Base-by-base conservation (phyloP, 208 protist species). In the Crithidia sp. region DNA sequence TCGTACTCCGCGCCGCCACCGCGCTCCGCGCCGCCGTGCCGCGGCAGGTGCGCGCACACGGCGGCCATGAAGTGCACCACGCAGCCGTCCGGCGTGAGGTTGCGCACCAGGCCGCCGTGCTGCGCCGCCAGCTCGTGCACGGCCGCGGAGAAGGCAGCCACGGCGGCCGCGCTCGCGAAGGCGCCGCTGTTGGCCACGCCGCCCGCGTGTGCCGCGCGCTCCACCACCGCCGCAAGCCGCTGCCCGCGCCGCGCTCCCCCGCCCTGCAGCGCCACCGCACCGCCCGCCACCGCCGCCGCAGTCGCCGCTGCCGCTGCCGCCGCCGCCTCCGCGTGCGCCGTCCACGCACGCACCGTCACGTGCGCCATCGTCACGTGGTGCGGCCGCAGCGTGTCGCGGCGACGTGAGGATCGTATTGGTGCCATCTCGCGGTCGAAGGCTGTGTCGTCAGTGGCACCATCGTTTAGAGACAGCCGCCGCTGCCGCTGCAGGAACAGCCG, bases 51-150 rank as follows among this genome's bases (percentile, higher is more conserved):
- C 59, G 14, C 12, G 61, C 8, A 53, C 39, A 40, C 70, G 28
- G 28, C 28, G 28, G 70, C 60, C 67, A 28, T 14, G 57, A 62
- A 62, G 57, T 62, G 57, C 10, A 62, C 39, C 14, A 62, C n/a
- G 57, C 57, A 62, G 57, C 19, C 40, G 54, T 58, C 54, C 54
- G 8, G 54, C 19, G 8, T 16, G 7, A 6, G 17, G 7, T 28
- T 40, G 57, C 13, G 57, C 13, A 62, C 57, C 5, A 14, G 6
- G 39, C 57, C 57, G 57, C 39, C 14, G 39, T 62, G 39, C 7
- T 37, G 13, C 14, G 7, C 13, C 39, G 39, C 5, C 39, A 62
- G 57, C 39, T 13, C 39, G 39, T 45, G 28, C 39, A 62, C 14
- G 12, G 39, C 57, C 14, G 39, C n/a, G 57, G 45, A 40, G 61